Conservation (phyloP, 176 grass and related monocot species). For the Oryza meyeriana region DNA sequence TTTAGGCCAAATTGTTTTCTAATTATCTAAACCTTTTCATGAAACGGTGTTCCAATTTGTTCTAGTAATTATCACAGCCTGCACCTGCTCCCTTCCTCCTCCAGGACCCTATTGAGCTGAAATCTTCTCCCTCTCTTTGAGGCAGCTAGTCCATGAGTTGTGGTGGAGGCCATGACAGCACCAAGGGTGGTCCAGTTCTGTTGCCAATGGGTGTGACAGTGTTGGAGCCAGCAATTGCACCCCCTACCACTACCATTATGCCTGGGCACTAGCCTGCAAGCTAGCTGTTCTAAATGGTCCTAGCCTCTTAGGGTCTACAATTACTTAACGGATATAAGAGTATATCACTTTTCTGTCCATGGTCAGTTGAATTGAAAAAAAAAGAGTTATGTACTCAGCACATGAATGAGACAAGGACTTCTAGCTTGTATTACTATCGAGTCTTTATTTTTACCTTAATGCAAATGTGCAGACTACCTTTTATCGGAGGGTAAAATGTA, state of each 20-base stretch:
- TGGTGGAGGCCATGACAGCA: neutral
- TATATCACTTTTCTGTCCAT: neutral
- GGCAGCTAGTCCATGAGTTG: neutral
- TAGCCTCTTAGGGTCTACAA: neutral
- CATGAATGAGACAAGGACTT: neutral
- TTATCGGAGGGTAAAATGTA: neutral
- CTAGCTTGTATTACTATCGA: neutral
- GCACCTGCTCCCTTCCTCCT: neutral
- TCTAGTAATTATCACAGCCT: neutral
- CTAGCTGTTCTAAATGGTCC: neutral
- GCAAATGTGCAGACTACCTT: neutral
- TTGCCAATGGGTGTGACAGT: neutral
- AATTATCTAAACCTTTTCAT: neutral
- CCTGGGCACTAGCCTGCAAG: neutral
- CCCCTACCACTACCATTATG: too few species aligned
- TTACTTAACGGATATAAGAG: neutral
- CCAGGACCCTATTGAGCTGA: neutral
- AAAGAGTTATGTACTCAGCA: neutral
- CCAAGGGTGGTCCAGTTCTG: neutral
- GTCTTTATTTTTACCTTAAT: neutral
- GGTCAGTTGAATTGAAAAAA: neutral
- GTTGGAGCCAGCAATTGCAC: neutral
- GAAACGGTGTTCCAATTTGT: neutral
- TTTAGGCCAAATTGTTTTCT: neutral
- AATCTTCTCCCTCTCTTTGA: neutral